Evolutionary conservation across 257 asterid species (phyloP).

Genomic region (Ilex asprella): DNA sequence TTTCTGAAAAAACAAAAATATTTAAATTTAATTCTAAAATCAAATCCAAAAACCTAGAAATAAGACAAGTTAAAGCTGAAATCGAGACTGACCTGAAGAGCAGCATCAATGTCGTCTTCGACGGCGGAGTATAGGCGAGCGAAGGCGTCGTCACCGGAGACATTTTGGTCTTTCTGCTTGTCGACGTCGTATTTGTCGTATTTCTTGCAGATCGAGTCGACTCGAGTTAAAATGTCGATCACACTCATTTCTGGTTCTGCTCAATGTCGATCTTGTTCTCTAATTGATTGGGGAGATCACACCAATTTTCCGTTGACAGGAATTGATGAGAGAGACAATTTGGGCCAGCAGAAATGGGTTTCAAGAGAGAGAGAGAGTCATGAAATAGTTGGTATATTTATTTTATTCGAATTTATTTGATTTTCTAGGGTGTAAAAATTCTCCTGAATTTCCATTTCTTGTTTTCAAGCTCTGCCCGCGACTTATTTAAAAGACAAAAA

Average conservation of each 20-base stretch:
- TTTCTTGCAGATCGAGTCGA: constrained; percentile 91
- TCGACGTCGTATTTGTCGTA: constrained; percentile 89
- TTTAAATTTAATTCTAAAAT: constrained; percentile 6
- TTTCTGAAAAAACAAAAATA: constrained; percentile 38
- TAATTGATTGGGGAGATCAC: background rate
- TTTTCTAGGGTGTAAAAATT: too few relatives aligned
- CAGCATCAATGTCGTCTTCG: constrained; percentile 79
- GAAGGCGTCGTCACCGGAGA: constrained; percentile 94
- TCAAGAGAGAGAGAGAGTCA: too few relatives aligned
- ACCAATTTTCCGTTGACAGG: too few relatives aligned
- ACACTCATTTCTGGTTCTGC: constrained; percentile 58
- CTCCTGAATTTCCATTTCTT: too few relatives aligned
- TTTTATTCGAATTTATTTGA: too few relatives aligned
- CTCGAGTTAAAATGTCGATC: constrained; percentile 86
- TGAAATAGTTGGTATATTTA: too few relatives aligned
- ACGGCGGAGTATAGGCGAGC: constrained; percentile 79
- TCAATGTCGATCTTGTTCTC: background rate
- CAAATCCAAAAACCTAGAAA: constrained; percentile 6
- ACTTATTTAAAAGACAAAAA: too few relatives aligned
- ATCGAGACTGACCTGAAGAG: constrained; percentile 52
- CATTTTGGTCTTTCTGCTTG: constrained; percentile 59
- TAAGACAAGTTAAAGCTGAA: background rate
- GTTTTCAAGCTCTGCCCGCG: too few relatives aligned
- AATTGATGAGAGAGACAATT: too few relatives aligned
- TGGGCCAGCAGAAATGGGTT: too few relatives aligned